Evolutionary conservation across 2,329 filamentous ascomycete genomes (phyloP).

Genomic region (Colletotrichum orchidophilum): DNA sequence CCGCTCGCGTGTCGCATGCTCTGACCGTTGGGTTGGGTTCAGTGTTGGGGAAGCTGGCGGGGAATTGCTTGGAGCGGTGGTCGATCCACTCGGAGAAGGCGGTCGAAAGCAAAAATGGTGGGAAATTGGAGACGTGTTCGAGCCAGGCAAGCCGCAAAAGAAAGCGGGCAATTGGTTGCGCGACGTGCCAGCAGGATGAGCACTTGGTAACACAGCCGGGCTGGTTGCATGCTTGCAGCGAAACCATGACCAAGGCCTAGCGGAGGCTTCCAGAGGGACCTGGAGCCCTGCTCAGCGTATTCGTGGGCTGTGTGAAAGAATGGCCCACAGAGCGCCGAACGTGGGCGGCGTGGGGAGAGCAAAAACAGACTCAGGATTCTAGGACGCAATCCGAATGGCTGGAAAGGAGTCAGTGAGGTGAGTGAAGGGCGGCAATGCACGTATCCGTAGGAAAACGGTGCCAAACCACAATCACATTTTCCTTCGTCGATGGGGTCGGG

Average conservation of each 20-base stretch:
- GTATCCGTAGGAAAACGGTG: slow-evolving; percentile 5
- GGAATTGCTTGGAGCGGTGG: slow-evolving; percentile 25
- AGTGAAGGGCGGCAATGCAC: too few relatives aligned
- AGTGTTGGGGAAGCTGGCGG: slow-evolving; percentile 21
- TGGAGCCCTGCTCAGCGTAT: background rate
- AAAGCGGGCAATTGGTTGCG: background rate
- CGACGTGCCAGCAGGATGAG: background rate
- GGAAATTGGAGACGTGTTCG: background rate
- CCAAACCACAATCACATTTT: slow-evolving; percentile 1
- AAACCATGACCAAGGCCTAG: slow-evolving; percentile 15
- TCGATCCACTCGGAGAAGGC: slow-evolving; percentile 26
- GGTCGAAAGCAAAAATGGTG: slow-evolving; percentile 11
- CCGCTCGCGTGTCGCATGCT: slow-evolving; percentile 28
- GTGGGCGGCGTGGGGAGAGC: slow-evolving; percentile 14
- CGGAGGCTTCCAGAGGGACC: slow-evolving; percentile 32
- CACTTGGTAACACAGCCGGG: background rate
- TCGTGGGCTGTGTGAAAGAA: background rate
- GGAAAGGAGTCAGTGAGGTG: slow-evolving; percentile 20
- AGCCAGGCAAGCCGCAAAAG: background rate
- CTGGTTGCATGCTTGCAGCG: slow-evolving; percentile 6
- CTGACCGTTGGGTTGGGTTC: slow-evolving; percentile 29
- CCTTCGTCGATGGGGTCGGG: background rate
- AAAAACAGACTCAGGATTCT: background rate
- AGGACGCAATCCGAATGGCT: slow-evolving; percentile 29
- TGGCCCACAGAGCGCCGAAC: slow-evolving; percentile 3